phyloP scores from a whole-genome alignment of 2,329 filamentous ascomycete genomes.

The Elsinoe batatas region DNA sequence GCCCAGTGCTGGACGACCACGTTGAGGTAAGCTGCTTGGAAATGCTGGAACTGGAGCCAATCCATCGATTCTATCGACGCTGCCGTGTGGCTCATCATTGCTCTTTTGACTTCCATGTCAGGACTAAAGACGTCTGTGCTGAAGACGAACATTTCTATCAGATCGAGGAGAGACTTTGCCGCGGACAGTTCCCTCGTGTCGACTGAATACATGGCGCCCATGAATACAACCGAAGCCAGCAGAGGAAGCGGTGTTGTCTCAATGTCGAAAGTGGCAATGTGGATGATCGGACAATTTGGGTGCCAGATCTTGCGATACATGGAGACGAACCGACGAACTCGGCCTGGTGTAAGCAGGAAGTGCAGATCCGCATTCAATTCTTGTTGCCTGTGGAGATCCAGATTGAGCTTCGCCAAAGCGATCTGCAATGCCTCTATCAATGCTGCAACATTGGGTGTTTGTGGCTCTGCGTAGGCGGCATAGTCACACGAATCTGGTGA shows the following conservation, averaged over 20 bases:
- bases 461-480: constrained; percentile 9
- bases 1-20: constrained; percentile 13
- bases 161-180: constrained; percentile 7
- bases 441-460: constrained; percentile 8
- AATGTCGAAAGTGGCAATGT: constrained; percentile 13
- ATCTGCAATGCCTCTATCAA: constrained; percentile 6
- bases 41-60: constrained; percentile 11
- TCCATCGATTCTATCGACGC: neutral
- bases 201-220: constrained; percentile 14
- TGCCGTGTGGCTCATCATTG: constrained; percentile 1
- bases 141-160: constrained; percentile 10
- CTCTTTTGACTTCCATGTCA: constrained; percentile 1
- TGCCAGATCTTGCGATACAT: constrained; percentile 12
- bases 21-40: constrained; percentile 13
- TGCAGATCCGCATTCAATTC: constrained; percentile 11
- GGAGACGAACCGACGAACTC: constrained; percentile 6
- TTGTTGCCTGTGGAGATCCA: constrained; percentile 7
- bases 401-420: constrained; percentile 5
- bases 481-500: constrained; percentile 12
- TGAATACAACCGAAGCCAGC: constrained; percentile 4
- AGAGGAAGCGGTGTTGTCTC: constrained; percentile 8
- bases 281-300: constrained; percentile 11
- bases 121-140: constrained; percentile 9
- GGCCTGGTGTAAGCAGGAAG: constrained; percentile 5
- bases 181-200: constrained; percentile 5